Evolutionary conservation across 2,329 filamentous ascomycete genomes (phyloP).

Genomic region (Penicillium sp.): DNA sequence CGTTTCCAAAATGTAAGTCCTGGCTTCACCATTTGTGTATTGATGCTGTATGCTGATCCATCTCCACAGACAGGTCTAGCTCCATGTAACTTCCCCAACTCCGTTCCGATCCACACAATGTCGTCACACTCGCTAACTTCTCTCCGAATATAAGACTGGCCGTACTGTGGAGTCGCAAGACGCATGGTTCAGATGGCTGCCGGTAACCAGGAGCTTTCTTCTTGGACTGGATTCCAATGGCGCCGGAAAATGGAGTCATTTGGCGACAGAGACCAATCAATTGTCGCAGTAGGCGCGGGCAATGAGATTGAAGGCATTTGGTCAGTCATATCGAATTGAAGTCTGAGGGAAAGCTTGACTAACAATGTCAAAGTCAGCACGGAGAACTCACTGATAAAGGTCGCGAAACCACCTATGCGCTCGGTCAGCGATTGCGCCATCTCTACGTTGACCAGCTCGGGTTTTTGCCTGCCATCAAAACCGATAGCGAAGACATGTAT

Average conservation of each 20-base stretch:
- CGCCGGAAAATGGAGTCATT: slow-evolving; percentile 82
- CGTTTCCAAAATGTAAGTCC: slow-evolving; percentile 75
- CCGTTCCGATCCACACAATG: background rate
- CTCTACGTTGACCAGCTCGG: slow-evolving; percentile 76
- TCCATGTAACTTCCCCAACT: slow-evolving; percentile 44
- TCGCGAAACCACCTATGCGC: slow-evolving; percentile 69
- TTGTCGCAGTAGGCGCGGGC: slow-evolving; percentile 68
- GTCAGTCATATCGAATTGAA: slow-evolving; percentile 53
- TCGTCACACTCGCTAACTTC: slow-evolving; percentile 19
- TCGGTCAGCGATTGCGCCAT: slow-evolving; percentile 69
- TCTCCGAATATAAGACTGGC: slow-evolving; percentile 65
- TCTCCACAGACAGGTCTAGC: slow-evolving; percentile 51
- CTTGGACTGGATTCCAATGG: slow-evolving; percentile 65
- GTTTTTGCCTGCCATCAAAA: slow-evolving; percentile 68
- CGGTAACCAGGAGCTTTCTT: slow-evolving; percentile 54
- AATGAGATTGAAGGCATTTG: slow-evolving; percentile 81
- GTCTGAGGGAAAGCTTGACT: slow-evolving; percentile 4
- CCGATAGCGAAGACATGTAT: slow-evolving; percentile 66
- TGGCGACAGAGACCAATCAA: slow-evolving; percentile 68
- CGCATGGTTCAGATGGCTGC: slow-evolving; percentile 69
- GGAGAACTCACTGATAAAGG: slow-evolving; percentile 77
- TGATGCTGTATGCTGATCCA: slow-evolving; percentile 12
- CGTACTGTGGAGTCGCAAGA: slow-evolving; percentile 81
- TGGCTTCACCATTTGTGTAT: slow-evolving; percentile 3
- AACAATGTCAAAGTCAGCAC: slow-evolving; percentile 43